Conservation (phyloP, 768 basidiomycete genomes). For the Boletales sp. region DNA sequence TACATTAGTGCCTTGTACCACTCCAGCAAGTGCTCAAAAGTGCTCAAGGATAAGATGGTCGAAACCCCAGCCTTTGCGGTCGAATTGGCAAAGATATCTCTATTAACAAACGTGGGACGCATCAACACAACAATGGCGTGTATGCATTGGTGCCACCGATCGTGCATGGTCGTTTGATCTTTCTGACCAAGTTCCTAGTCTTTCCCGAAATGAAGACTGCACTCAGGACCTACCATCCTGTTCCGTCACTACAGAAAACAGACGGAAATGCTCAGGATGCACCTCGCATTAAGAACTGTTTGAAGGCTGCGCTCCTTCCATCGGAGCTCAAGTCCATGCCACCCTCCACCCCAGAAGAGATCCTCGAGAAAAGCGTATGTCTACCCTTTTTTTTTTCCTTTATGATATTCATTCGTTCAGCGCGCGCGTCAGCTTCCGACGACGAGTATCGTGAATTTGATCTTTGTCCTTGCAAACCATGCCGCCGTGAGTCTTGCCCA, state of each 20-base stretch:
- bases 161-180: conserved; percentile 4
- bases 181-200: conserved; percentile 44
- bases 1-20: conserved; percentile 80
- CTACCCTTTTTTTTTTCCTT: neutral
- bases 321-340: conserved; percentile 62
- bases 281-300: conserved; percentile 85
- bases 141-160: conserved; percentile 36
- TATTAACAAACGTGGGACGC: conserved; percentile 85
- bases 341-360: conserved; percentile 72
- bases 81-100: conserved; percentile 78
- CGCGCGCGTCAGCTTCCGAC: conserved; percentile 63
- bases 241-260: conserved; percentile 84
- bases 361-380: conserved; percentile 64
- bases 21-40: conserved; percentile 82
- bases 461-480: conserved; percentile 80
- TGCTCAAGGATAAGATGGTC: conserved; percentile 83
- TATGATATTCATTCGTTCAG: conserved; percentile 30
- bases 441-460: conserved; percentile 81
- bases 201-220: conserved; percentile 94
- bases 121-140: conserved; percentile 93
- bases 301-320: conserved; percentile 76
- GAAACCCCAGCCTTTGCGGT: conserved; percentile 75
- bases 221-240: conserved; percentile 83
- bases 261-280: conserved; percentile 88
- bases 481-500: conserved; percentile 52